Conservation (phyloP, 2,329 filamentous ascomycete genomes). For the Pyricularia grisea region DNA sequence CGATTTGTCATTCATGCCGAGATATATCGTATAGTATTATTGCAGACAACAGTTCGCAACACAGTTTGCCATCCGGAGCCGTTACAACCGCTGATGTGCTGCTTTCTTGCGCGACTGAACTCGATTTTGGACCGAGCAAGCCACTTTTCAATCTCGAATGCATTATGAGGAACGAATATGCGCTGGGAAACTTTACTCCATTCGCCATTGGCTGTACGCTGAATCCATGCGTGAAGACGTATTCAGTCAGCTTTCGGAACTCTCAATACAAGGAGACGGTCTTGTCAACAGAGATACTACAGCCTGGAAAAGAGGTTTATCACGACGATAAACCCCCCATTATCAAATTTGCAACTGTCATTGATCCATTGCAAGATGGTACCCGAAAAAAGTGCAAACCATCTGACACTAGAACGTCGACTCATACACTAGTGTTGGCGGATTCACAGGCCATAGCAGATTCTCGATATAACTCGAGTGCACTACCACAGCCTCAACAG, state of each 20-base stretch:
- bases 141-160: background rate
- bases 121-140: background rate
- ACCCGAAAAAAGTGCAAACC: background rate
- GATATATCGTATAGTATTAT: background rate
- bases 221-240: background rate
- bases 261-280: background rate
- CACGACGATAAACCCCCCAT: background rate
- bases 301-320: background rate
- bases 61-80: background rate
- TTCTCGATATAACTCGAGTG: background rate
- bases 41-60: background rate
- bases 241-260: background rate
- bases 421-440: background rate
- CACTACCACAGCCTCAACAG: background rate
- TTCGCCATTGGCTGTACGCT: background rate
- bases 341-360: background rate
- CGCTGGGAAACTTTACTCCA: background rate
- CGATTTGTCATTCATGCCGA: background rate
- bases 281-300: background rate
- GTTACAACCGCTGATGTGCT: background rate
- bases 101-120: background rate
- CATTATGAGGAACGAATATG: background rate
- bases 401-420: background rate
- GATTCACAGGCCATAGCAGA: background rate
- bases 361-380: background rate